Evolutionary conservation across 108 stramenopile species (phyloP).

Genomic region (Skeletonema tropicum): DNA sequence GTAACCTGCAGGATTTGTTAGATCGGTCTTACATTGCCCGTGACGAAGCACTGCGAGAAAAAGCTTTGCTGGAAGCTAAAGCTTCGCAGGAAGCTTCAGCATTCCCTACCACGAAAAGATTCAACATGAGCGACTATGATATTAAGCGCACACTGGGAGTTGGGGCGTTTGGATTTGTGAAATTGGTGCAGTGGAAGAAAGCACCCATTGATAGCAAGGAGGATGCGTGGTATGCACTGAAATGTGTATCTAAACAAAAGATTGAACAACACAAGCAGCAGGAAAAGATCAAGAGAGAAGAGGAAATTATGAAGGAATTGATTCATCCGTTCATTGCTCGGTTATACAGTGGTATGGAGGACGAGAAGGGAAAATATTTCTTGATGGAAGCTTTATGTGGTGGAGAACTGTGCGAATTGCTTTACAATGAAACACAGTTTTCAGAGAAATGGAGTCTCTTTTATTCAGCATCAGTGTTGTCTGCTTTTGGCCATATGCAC

Average conservation of each 20-base stretch:
- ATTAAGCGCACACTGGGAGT: slow-evolving; percentile 54
- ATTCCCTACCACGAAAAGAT: slow-evolving; percentile 28
- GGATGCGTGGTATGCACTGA: slow-evolving; percentile 52
- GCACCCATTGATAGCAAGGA: slow-evolving; percentile 23
- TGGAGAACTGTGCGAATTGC: slow-evolving; percentile 67
- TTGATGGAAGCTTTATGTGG: slow-evolving; percentile 69
- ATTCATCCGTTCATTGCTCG: slow-evolving; percentile 62
- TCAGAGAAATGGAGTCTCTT: slow-evolving; percentile 60
- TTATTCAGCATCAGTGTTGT: slow-evolving; percentile 58
- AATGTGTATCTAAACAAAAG: slow-evolving; percentile 56
- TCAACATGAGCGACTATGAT: slow-evolving; percentile 43
- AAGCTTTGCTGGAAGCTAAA: neutral
- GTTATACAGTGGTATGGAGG: slow-evolving; percentile 53
- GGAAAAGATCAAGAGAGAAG: slow-evolving; percentile 59
- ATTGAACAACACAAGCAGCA: slow-evolving; percentile 53
- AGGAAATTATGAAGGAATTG: slow-evolving; percentile 53
- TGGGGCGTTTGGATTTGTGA: slow-evolving; percentile 57
- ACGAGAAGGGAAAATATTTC: slow-evolving; percentile 58
- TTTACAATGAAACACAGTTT: slow-evolving; percentile 53
- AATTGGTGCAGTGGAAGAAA: slow-evolving; percentile 44
- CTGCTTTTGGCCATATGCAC: slow-evolving; percentile 68
- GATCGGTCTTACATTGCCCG: slow-evolving; percentile 36
- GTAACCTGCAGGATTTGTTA: slow-evolving; percentile 61
- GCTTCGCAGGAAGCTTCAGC: neutral
- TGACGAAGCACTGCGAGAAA: slow-evolving; percentile 11